phyloP scores from a whole-genome alignment of 192 early-diverging fungal species.

The Jimgerdemannia flammicorona region DNA sequence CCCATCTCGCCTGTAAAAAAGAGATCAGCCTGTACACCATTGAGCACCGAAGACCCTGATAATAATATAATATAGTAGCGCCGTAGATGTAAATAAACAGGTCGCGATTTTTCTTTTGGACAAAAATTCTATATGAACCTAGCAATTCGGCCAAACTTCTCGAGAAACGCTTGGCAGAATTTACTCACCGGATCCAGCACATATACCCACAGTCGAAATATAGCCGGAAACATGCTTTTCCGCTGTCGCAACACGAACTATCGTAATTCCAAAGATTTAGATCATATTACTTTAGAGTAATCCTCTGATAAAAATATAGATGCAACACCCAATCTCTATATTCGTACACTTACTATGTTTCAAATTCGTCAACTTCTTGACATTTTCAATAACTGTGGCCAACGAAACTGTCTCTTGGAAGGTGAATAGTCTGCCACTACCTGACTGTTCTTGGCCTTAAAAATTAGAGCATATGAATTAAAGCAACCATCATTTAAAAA shows the following conservation, averaged over 20 bases:
- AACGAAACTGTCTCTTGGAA: constrained; percentile 51
- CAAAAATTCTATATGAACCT: background rate
- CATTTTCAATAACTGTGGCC: constrained; percentile 43
- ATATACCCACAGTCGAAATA: constrained; percentile 82
- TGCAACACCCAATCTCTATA: too few species aligned
- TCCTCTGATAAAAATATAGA: too few species aligned
- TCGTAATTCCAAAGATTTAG: background rate
- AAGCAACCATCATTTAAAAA: too few species aligned
- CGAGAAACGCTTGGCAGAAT: background rate
- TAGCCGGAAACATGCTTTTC: constrained; percentile 19
- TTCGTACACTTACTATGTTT: constrained; percentile 46
- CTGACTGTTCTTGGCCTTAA: constrained; percentile 51
- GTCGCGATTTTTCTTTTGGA: background rate
- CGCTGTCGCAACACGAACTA: constrained; percentile 74
- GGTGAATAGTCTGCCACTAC: constrained; percentile 58
- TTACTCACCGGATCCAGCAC: constrained; percentile 77
- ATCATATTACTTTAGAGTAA: background rate
- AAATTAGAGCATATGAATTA: background rate
- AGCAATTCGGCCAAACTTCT: background rate
- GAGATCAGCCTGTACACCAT: constrained; percentile 61
- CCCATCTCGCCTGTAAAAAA: constrained; percentile 94
- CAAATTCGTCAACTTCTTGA: constrained; percentile 66
- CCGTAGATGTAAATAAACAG: too few species aligned
- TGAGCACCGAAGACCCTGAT: constrained; percentile 61
- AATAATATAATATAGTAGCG: too few species aligned